These are phyloP conservation scores for Leptographium procerum DNA, from an alignment of 2,329 filamentous ascomycete species.

Conservation along the genomic window DNA sequence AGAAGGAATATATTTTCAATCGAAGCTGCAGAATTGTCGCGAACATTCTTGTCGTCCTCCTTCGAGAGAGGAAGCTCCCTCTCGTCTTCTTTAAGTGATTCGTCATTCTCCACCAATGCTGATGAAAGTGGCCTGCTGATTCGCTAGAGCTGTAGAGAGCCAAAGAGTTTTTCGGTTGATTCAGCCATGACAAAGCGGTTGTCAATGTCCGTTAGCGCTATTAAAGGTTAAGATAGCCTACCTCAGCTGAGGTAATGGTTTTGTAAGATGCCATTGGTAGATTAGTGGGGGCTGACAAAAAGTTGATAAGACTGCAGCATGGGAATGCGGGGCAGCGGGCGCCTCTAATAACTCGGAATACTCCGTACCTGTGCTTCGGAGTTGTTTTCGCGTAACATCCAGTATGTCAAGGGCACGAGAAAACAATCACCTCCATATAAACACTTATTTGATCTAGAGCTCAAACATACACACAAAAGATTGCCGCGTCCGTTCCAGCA, in stretches of 20 bases:
- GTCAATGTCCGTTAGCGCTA: neutral
- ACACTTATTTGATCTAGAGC: neutral
- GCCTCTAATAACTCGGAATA: too few relatives aligned
- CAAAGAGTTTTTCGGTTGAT: neutral
- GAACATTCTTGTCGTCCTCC: neutral
- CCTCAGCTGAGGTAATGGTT: constrained; percentile 6
- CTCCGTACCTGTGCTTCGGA: too few relatives aligned
- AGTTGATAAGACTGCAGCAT: neutral
- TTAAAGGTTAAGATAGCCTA: neutral
- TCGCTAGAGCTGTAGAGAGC: neutral
- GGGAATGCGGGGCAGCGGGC: neutral
- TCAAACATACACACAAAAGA: neutral
- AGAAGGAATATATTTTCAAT: too few relatives aligned
- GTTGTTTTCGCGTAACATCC: neutral
- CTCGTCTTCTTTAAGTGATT: neutral
- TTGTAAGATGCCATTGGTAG: neutral
- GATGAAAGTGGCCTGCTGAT: neutral
- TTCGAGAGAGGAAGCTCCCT: neutral
- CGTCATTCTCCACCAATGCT: constrained; percentile 8
- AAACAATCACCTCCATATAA: neutral
- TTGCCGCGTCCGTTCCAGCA: neutral
- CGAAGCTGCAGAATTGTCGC: neutral
- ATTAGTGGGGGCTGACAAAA: neutral
- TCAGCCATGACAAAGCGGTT: constrained; percentile 12
- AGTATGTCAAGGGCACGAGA: neutral